phyloP scores from a whole-genome alignment of 306 rosid species.

The Prunus davidiana region DNA sequence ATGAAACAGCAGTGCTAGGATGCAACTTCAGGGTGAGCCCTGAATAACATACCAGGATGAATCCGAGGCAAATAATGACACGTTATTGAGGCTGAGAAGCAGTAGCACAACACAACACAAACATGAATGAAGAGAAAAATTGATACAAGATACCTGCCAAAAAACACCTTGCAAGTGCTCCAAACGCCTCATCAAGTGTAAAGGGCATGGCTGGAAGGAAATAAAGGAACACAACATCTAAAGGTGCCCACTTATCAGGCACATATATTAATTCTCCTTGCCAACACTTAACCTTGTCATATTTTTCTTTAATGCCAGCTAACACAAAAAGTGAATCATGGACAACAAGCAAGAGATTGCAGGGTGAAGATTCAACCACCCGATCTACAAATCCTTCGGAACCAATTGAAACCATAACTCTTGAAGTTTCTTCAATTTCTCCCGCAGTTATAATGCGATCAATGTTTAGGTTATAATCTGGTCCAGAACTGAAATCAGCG shows the following conservation, averaged over 20 bases:
- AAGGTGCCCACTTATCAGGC: slow-evolving; percentile 73
- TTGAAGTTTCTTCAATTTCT: slow-evolving; percentile 53
- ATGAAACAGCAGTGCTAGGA: neutral
- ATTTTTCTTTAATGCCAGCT: slow-evolving; percentile 65
- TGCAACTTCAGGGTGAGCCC: neutral
- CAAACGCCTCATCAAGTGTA: slow-evolving; percentile 50
- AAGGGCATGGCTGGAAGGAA: slow-evolving; percentile 78
- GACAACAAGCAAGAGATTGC: slow-evolving; percentile 45
- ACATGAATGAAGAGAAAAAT: neutral
- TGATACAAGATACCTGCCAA: slow-evolving; percentile 40
- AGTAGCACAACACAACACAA: neutral
- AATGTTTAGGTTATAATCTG: slow-evolving; percentile 29
- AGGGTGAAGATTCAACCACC: slow-evolving; percentile 43
- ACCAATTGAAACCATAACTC: slow-evolving; percentile 67
- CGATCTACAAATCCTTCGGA: slow-evolving; percentile 74
- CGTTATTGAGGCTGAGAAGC: neutral
- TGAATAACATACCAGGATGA: neutral
- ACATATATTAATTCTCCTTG: slow-evolving; percentile 78
- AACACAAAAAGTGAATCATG: slow-evolving; percentile 74
- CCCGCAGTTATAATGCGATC: slow-evolving; percentile 59
- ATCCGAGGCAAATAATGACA: neutral
- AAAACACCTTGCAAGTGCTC: slow-evolving; percentile 51
- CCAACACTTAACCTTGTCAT: slow-evolving; percentile 85
- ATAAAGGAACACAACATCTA: slow-evolving; percentile 77
- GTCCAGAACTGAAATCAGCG: slow-evolving; percentile 20